Percentiles rank a stretch among this genome's conserved stretches.
phyloP scores from a whole-genome alignment of 345 rosid genomes.

The Citrus inodora region DNA sequence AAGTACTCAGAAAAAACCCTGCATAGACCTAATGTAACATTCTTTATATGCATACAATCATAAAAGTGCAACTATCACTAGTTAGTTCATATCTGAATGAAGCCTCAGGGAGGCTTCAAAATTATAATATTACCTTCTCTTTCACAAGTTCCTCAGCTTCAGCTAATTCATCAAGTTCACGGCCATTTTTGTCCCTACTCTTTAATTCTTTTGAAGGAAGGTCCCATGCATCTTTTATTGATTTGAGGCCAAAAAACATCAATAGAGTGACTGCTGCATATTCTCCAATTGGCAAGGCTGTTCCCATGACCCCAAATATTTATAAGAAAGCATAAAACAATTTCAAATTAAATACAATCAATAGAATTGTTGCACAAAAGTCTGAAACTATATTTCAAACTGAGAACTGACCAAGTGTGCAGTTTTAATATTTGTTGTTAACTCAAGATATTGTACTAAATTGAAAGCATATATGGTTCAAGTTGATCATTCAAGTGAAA shows the following conservation, averaged over 20 bases:
- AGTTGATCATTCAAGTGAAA: neutral
- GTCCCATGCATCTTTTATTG: constrained; percentile 97
- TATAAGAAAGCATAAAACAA: constrained; percentile 17
- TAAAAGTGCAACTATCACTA: neutral
- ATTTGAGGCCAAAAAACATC: constrained; percentile 89
- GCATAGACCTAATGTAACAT: neutral
- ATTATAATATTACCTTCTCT: constrained; percentile 49
- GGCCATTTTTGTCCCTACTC: constrained; percentile 48
- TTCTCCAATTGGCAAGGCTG: constrained; percentile 97
- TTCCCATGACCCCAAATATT: constrained; percentile 16
- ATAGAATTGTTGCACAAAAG: neutral
- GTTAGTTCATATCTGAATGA: neutral
- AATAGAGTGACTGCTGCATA: constrained; percentile 91
- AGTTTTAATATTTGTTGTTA: neutral
- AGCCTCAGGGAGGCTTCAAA: neutral
- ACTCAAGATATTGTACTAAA: neutral
- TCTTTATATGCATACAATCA: neutral
- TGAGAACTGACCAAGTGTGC: neutral
- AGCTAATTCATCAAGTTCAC: constrained; percentile 72
- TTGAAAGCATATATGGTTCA: neutral
- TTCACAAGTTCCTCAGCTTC: constrained; percentile 98
- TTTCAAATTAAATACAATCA: neutral
- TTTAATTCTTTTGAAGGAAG: constrained; percentile 57
- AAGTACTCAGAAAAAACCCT: neutral
- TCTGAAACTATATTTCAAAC: neutral